Evolutionary conservation across 345 rosid genomes (phyloP), one percentile per base, ranked within the genome.

Genomic region (Moricandia arvensis): DNA sequence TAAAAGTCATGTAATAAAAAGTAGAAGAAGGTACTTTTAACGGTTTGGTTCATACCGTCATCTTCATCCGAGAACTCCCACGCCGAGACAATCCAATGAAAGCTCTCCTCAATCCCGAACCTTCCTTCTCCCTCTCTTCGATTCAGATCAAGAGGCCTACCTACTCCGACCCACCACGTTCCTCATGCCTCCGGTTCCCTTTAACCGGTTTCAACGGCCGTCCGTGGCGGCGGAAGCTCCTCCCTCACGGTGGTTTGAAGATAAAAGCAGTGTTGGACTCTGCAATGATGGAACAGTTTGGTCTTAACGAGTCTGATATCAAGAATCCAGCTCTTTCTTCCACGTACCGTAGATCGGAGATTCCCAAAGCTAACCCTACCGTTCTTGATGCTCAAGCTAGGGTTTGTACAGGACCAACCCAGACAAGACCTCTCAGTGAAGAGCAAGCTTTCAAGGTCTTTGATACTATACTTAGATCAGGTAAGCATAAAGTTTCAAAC

Each of bases 361-460:
- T 89, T 31, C 86, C 83, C 26, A 91, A 85, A 81, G 96, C 97
- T 1, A 94, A 94, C 68, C 90, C 77, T 86, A 87, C 90, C 8
- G 91, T 94, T 74, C 89, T 88, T 24, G 98, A 94, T 12, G 98
- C 98, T 53, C 98, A 91, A 79, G 87, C 93, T 81, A 91, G 89
- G 91, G 96, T 94, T 83, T 94, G 97, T 73, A 94, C 97, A 0
- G 98, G 98, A 10, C 98, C 97, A 12, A 87, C 91, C 3, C 97
- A 89, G 84, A 94, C 97, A 72, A 86, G 64, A 67, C 93, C 97
- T 21, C 87, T 94, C 2, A 83, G 37, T 18, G 93, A 89, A 72
- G 89, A 89, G 5, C 97, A 91, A 60, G 95, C 97, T 35, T 83
- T 85, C 34, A 85, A 83, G 75, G 97, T 87, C 26, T 78, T 93